Evolutionary conservation across 2,329 filamentous ascomycete species (phyloP), one percentile per base, ranked within the genome.

Genomic region (Niveomyces coronatus): DNA sequence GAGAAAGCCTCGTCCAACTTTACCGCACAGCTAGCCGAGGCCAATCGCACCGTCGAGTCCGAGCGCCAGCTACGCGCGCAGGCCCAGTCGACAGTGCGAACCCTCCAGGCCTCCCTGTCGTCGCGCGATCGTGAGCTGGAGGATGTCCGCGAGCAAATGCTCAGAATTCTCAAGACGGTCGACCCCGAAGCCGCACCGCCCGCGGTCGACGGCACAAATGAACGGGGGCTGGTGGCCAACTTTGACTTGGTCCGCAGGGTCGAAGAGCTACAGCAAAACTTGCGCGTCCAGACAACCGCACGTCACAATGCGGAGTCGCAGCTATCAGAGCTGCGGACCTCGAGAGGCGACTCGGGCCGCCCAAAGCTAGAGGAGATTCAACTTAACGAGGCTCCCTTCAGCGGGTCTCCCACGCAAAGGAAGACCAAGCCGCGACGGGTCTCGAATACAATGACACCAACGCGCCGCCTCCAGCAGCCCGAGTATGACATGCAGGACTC

Each of bases 161-260:
- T 93, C 39, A 70, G 82, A 33, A 70, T 94, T n/a, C 75, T 93
- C 49, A 89, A 83, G 56, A 80, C 88, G 6, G 88, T 94, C 41
- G 85, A 94, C 54, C 85, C 85, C 0, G 79, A 85, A 45, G 65
- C 76, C 9, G 72, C 82, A 40, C 67, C 71, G n/a, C 63, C 74
- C n/a, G 74, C 79, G 39, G 70, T 76, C 3, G 71, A 77, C 39
- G 64, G 61, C 7, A 55, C 56, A 20, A 63, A 62, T 68, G 85
- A 76, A 67, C 88, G 62, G 67, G 73, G 59, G 61, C 78, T 60
- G 70, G 82, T 70, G 67, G 80, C 65, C 67, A 86, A 68, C 62
- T 94, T 93, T 44, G 82, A 94, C 51, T 70, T 96, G 30, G 85
- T 85, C 10, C 79, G 86, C 47, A 85, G 91, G 55, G 72, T 96